Evolutionary conservation across 2,329 filamentous ascomycete genomes (phyloP).

Genomic region (Dryadomyces quercivorus): DNA sequence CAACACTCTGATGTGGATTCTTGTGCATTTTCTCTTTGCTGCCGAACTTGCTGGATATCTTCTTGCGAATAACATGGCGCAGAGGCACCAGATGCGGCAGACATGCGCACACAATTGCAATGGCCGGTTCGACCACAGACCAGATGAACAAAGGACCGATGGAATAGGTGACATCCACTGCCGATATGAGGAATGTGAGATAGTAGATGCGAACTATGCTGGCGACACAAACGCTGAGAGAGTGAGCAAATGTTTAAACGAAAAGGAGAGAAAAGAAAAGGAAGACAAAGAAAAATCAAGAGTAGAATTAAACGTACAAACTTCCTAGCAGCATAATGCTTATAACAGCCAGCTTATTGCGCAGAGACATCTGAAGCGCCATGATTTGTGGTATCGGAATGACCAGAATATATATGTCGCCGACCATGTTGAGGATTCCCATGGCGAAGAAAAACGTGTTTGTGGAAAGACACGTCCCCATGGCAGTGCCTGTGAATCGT

Average conservation of each 20-base stretch:
- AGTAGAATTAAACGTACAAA: conserved; percentile 12
- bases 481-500: conserved; percentile 8
- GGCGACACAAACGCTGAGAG: conserved; percentile 17
- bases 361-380: conserved; percentile 26
- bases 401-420: conserved; percentile 20
- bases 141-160: conserved; percentile 20
- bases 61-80: neutral
- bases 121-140: conserved; percentile 19
- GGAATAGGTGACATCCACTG: conserved; percentile 8
- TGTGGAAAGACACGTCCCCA: conserved; percentile 8
- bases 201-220: conserved; percentile 11
- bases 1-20: too few relatives aligned
- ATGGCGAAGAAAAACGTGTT: conserved; percentile 10
- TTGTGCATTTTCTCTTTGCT: too few relatives aligned
- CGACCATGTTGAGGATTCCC: conserved; percentile 17
- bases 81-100: conserved; percentile 29
- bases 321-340: conserved; percentile 33
- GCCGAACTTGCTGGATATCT: neutral
- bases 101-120: conserved; percentile 29
- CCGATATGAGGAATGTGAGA: conserved; percentile 8
- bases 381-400: conserved; percentile 29
- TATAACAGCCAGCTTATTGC: conserved; percentile 30
- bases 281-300: too few relatives aligned
- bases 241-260: too few relatives aligned
- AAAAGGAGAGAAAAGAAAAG: too few relatives aligned